Evolutionary conservation across 2,329 filamentous ascomycete genomes (phyloP).

Genomic region (Monascus ruber): DNA sequence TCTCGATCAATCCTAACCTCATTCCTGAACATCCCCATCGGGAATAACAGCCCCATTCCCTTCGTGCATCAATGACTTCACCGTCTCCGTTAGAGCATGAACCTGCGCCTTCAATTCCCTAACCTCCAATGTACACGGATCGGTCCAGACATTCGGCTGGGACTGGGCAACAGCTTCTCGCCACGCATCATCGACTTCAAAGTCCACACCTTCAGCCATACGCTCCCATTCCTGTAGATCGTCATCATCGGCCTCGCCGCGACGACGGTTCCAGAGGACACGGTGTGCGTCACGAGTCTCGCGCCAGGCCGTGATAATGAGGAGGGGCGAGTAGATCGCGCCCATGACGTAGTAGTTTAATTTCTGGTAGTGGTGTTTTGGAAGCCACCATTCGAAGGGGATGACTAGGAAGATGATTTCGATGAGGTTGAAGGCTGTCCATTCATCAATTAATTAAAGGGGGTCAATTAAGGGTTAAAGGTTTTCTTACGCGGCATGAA

Average conservation of each 20-base stretch:
- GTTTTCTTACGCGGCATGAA: constrained; percentile 62
- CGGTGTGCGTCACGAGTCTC: constrained; percentile 55
- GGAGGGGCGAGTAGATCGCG: constrained; percentile 69
- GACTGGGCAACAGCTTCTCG: constrained; percentile 62
- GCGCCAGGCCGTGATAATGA: constrained; percentile 64
- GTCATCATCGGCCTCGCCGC: constrained; percentile 84
- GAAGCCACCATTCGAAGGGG: constrained; percentile 93
- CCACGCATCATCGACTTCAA: constrained; percentile 72
- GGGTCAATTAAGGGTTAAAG: background rate
- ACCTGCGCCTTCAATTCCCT: constrained; percentile 39
- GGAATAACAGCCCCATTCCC: too few relatives aligned
- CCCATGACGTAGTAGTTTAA: constrained; percentile 87
- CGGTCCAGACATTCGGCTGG: constrained; percentile 70
- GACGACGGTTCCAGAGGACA: constrained; percentile 61
- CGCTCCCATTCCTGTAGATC: constrained; percentile 90
- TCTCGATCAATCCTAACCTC: too few relatives aligned
- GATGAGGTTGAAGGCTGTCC: constrained; percentile 68
- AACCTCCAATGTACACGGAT: constrained; percentile 60
- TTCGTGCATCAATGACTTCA: constrained; percentile 43
- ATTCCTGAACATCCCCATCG: too few relatives aligned
- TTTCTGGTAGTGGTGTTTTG: constrained; percentile 58
- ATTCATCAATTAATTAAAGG: background rate
- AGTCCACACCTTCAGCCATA: constrained; percentile 55
- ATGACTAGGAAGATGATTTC: constrained; percentile 70
- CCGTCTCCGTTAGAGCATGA: constrained; percentile 50